These are phyloP conservation scores for Globisporangium irregulare DNA, from an alignment of 352 stramenopile species.

Conservation along the genomic window DNA sequence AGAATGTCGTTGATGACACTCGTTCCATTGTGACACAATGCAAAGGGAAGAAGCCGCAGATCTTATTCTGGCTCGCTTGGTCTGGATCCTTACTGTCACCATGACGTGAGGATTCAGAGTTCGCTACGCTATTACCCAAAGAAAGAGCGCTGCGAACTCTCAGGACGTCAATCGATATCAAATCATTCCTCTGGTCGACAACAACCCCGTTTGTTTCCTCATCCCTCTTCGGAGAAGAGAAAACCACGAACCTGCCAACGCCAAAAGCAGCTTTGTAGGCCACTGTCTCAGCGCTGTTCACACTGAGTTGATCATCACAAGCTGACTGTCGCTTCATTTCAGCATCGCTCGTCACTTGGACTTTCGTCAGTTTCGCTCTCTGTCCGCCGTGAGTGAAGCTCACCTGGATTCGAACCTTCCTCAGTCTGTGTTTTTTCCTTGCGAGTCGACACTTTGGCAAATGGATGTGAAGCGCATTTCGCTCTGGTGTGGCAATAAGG, in stretches of 20 bases:
- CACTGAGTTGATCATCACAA: background rate
- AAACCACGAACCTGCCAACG: conserved; percentile 2
- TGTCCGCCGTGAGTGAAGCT: background rate
- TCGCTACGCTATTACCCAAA: background rate
- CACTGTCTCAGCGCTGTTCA: background rate
- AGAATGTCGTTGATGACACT: background rate
- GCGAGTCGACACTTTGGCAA: background rate
- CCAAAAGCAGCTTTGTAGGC: background rate
- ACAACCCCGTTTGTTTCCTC: background rate
- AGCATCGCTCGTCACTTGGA: background rate
- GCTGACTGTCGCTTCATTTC: background rate
- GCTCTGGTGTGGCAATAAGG: background rate
- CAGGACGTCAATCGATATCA: conserved; percentile 8
- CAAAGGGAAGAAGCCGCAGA: background rate
- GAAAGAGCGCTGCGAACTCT: background rate
- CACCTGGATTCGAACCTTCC: background rate
- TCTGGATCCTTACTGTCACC: background rate
- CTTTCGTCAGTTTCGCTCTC: background rate
- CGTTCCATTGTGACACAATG: background rate
- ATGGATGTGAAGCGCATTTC: background rate
- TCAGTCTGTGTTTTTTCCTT: background rate
- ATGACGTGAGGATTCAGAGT: background rate
- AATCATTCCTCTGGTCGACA: conserved; percentile 8
- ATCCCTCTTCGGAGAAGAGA: background rate
- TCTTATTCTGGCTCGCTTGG: background rate